phyloP scores from a whole-genome alignment of 2,329 filamentous ascomycete species.

The Colletotrichum karsti region DNA sequence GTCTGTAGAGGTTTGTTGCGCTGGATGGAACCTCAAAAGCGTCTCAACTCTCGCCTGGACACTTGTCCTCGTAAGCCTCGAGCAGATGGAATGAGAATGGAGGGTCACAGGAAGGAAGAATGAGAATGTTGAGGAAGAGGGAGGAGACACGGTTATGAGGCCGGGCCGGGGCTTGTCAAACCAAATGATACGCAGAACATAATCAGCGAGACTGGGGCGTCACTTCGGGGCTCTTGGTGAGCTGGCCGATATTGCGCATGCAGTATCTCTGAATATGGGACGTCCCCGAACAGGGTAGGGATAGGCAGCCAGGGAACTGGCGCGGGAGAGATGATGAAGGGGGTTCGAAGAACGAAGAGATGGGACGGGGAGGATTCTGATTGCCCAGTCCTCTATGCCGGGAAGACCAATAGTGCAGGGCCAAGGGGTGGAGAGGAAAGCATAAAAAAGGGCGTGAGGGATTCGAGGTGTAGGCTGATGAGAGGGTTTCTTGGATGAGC shows the following conservation, averaged over 20 bases:
- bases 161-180: slow-evolving; percentile 12
- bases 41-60: slow-evolving; percentile 13
- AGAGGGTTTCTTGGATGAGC: not conserved
- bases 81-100: not conserved
- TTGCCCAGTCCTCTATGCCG: slow-evolving; percentile 5
- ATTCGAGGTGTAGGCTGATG: not conserved
- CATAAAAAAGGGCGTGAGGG: slow-evolving; percentile 8
- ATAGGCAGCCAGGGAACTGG: slow-evolving; percentile 16
- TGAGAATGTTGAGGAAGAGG: not conserved
- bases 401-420: slow-evolving; percentile 13
- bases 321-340: slow-evolving; percentile 12
- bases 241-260: not conserved
- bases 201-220: slow-evolving; percentile 2
- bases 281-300: slow-evolving; percentile 16
- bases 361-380: slow-evolving; percentile 11
- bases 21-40: not conserved
- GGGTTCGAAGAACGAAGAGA: not conserved
- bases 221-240: slow-evolving; percentile 3
- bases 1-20: not conserved
- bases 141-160: not conserved
- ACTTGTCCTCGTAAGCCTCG: slow-evolving; percentile 4
- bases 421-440: slow-evolving; percentile 16
- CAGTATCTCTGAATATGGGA: slow-evolving; percentile 18
- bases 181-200: slow-evolving; percentile 23
- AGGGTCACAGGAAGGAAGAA: not conserved